Percentiles rank a stretch among this genome's conserved stretches.
These are phyloP conservation scores for Ophioceras dolichostomum DNA, from an alignment of 2,329 filamentous ascomycete genomes.

Conservation along the genomic window DNA sequence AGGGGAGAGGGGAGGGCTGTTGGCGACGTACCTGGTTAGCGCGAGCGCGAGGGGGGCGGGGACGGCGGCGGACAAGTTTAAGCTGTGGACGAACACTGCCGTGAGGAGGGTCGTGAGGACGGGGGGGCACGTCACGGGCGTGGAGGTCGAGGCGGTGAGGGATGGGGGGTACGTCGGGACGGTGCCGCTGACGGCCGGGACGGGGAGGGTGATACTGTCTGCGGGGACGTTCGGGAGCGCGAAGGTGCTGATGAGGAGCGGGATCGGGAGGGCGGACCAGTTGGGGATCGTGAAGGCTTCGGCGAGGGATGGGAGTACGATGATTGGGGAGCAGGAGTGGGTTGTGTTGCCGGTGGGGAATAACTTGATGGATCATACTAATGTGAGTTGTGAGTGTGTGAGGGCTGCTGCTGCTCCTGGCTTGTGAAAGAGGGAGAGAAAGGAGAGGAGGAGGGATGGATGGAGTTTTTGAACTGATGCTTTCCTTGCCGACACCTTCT, in stretches of 20 bases:
- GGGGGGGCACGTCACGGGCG: slow-evolving; percentile 49
- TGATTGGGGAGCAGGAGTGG: slow-evolving; percentile 31
- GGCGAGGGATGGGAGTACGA: slow-evolving; percentile 25
- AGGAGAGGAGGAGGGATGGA: too few relatives aligned
- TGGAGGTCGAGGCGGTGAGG: slow-evolving; percentile 46
- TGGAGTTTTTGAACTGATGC: background rate
- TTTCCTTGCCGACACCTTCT: background rate
- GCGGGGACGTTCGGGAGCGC: slow-evolving; percentile 49
- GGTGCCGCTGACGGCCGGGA: slow-evolving; percentile 40
- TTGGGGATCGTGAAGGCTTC: slow-evolving; percentile 28
- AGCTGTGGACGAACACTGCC: slow-evolving; percentile 51
- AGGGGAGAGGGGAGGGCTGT: slow-evolving; percentile 49
- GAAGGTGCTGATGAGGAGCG: slow-evolving; percentile 50
- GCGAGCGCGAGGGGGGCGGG: slow-evolving; percentile 37
- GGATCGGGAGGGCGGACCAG: slow-evolving; percentile 46
- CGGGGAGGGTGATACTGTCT: slow-evolving; percentile 49
- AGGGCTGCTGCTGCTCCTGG: background rate
- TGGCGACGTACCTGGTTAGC: slow-evolving; percentile 52
- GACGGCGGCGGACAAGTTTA: too few relatives aligned
- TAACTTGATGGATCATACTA: slow-evolving; percentile 33
- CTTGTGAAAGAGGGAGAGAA: background rate
- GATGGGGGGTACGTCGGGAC: slow-evolving; percentile 40
- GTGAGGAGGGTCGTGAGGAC: slow-evolving; percentile 55
- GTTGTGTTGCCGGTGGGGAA: slow-evolving; percentile 36
- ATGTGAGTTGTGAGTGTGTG: slow-evolving; percentile 14